Evolutionary conservation across 2,329 filamentous ascomycete species (phyloP), one percentile per base, ranked within the genome.

Genomic region (Aspergillus ruber): DNA sequence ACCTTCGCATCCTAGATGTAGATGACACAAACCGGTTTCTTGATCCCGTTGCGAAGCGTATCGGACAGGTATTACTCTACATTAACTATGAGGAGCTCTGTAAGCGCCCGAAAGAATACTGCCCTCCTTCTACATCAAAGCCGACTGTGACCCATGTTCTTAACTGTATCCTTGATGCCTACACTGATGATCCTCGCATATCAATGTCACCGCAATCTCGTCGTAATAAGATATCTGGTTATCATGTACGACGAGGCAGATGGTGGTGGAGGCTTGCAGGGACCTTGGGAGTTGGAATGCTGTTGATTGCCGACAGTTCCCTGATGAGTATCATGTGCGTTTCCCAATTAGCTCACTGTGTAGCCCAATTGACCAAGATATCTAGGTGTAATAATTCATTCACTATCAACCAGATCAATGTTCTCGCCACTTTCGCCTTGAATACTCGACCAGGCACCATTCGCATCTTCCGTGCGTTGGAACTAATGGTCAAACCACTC

Each of bases 1-100:
- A 46, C 20, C 21, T 49, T 12, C 38, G 32, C 33, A 21, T 45
- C 8, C 47, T 49, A 12, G 27, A 43, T 12, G 6, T 20, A 90
- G 64, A 95, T 77, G 35, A 86, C 87, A 32, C 81, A 88, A 3
- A 95, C 76, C 58, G 90, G 88, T 67, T 93, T 93, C 41, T 48
- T 44, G 42, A 48, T 21, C 46, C 46, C 4, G 41, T 48, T n/a
- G 46, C 40, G 20, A 43, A 32, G 41, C n/a, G 17, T 39, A 43
- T 48, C 32, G 41, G 29, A 39, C 15, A 38, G 27, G 23, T 48
- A 12, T 27, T 48, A 27, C 35, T 48, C 20, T 38, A 48, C 23
- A 25, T 49, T 36, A 49, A 49, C 18, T 49, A 45, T 27, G 25
- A 49, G 6, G 43, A 49, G 43, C 25, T 49, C 42, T 45, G 38